phyloP scores from a whole-genome alignment of 257 asterid species.

The Solanum gracilifrons region DNA sequence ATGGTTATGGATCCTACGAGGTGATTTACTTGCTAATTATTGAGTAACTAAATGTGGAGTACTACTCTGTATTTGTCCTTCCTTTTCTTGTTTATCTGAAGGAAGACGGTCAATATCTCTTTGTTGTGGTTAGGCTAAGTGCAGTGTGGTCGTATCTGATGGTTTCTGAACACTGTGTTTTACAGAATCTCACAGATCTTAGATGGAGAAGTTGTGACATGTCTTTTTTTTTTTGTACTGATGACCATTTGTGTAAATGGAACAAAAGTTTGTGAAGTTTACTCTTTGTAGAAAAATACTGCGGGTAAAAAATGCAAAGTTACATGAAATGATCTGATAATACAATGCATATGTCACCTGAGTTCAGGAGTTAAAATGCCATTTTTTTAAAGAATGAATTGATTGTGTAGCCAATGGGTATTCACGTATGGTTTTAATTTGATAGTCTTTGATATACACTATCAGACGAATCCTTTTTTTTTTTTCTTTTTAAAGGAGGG shows the following conservation, averaged over 20 bases:
- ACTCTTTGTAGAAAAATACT: not conserved
- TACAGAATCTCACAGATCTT: not conserved
- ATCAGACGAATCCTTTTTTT: not conserved
- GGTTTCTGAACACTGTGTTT: not conserved
- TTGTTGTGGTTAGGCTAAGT: not conserved
- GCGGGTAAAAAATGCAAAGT: not conserved
- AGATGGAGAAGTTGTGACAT: not conserved
- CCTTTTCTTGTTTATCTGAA: not conserved
- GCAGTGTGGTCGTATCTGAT: not conserved
- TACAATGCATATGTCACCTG: not conserved
- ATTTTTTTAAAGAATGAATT: not conserved
- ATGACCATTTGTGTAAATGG: not conserved
- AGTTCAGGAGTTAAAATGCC: not conserved
- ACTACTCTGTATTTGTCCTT: not conserved
- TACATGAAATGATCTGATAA: not conserved
- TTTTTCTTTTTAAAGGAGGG: not conserved
- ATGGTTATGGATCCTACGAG: conserved; percentile 98
- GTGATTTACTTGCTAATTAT: conserved; percentile 21
- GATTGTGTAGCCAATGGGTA: not conserved
- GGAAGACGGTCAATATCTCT: not conserved
- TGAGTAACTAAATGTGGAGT: not conserved
- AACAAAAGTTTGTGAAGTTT: not conserved
- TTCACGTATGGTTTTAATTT: not conserved
- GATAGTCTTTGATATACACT: not conserved
- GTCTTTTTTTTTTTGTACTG: not conserved